Evolutionary conservation across 495 filamentous ascomycete species (phyloP).

Genomic region (Pyrenula massariospora): DNA sequence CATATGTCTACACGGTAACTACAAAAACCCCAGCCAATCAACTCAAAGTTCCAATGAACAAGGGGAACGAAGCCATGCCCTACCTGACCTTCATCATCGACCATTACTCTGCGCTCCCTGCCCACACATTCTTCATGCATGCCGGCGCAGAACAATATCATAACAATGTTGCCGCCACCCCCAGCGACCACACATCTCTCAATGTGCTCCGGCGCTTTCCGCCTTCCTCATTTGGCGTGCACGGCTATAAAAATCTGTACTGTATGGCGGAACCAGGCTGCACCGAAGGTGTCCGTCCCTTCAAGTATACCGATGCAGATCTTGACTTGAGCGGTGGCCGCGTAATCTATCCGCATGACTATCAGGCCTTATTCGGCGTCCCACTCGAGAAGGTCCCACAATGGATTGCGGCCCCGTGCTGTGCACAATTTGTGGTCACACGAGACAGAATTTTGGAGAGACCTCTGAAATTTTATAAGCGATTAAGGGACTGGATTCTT

Average conservation of each 20-base stretch:
- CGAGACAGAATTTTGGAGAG: neutral
- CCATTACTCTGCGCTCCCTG: neutral
- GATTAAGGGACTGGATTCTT: neutral
- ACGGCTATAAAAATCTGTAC: neutral
- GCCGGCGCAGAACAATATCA: neutral
- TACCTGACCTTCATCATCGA: neutral
- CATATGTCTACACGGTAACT: neutral
- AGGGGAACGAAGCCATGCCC: neutral
- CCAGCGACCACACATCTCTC: neutral
- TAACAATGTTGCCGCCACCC: neutral
- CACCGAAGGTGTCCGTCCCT: neutral
- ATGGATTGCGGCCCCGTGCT: neutral
- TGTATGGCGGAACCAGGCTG: neutral
- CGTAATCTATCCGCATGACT: neutral
- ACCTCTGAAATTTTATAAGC: neutral
- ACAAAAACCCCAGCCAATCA: neutral
- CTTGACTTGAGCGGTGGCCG: neutral
- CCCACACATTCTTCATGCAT: neutral
- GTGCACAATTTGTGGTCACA: neutral
- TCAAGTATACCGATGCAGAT: neutral
- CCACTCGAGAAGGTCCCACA: neutral
- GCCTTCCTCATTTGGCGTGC: neutral
- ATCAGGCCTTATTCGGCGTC: neutral
- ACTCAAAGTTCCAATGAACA: neutral
- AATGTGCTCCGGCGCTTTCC: neutral